These are phyloP conservation scores for Jaltomata sinuosa DNA, from an alignment of 257 asterid species.

Conservation along the genomic window DNA sequence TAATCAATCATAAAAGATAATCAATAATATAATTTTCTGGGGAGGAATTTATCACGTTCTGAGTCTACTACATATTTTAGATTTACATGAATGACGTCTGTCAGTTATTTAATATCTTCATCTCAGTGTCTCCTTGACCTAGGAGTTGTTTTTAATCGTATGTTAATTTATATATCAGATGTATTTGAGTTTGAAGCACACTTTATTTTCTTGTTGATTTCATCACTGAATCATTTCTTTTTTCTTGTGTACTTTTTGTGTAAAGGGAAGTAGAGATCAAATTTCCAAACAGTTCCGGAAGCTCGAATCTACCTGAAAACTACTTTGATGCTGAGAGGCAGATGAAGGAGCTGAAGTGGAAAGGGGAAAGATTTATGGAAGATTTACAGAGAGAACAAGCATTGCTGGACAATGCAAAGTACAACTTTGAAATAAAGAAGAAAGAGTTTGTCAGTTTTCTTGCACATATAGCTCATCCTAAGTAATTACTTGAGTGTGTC, in stretches of 20 bases:
- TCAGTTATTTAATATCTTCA: not conserved
- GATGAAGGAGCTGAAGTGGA: too few species aligned
- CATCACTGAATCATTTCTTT: not conserved
- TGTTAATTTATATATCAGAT: not conserved
- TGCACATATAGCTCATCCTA: constrained; percentile 29
- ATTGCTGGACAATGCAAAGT: too few species aligned
- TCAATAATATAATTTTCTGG: not conserved
- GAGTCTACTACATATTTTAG: too few species aligned
- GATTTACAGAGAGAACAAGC: too few species aligned
- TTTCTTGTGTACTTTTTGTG: constrained; percentile 6
- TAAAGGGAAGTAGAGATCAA: too few species aligned
- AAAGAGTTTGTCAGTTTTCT: too few species aligned
- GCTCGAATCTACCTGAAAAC: too few species aligned
- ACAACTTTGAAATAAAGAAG: too few species aligned
- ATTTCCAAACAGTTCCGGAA: too few species aligned
- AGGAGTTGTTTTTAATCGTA: not conserved
- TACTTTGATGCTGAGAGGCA: too few species aligned
- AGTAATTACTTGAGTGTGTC: constrained; percentile 23
- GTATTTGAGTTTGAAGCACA: not conserved
- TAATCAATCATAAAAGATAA: not conserved
- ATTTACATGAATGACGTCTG: not conserved
- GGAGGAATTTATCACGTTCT: not conserved
- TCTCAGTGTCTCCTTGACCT: not conserved
- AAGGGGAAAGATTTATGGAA: too few species aligned
- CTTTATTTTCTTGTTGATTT: not conserved